Base-by-base conservation (phyloP, 2,329 filamentous ascomycete species). In the Aureobasidium leucospermi region DNA sequence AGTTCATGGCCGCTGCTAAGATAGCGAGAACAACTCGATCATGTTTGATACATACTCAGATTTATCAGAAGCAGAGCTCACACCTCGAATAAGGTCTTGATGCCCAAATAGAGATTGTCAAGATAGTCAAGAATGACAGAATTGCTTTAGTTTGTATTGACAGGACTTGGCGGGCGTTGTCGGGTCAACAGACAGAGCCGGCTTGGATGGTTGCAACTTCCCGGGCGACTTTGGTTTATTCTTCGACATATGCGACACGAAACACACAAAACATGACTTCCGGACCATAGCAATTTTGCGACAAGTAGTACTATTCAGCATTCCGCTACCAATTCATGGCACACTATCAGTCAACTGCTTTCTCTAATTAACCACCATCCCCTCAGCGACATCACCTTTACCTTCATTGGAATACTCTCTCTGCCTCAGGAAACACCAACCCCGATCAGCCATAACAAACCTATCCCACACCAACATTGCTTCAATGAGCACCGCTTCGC, bases 401-500 rank as follows among this genome's bases (percentile, higher is more conserved):
- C 38, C 15, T 31, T 46, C 43, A 46, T 46, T 46, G 43, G 43
- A 46, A 6, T 43, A 43, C 41, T 19, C 41, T 1, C 34, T 36
- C 34, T 8, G 29, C 47, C 47, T 51, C 11, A 23, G 46, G 13
- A 7, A 43, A 36, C 36, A 16, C 19, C 16, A 4, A 15, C 49
- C 49, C 28, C n/a, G 16, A 32, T 32, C 51, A 57, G 10, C 10
- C 28, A 48, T 32, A 48, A 48, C 46, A 46, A 39, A 13, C 53
- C 19, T 52, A 31, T 52, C 49, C 10, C 36, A 34, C 49, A 11
- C 3, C 5, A 4, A 41, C 47, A 69, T 57, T 57, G 41, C 53
- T 59, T 59, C 57, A 52, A 60, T 60, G 58, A 68, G 57, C 67
- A 69, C 63, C 65, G 32, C 55, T 19, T 19, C 43, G 2, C 55